phyloP scores from a whole-genome alignment of 192 early-diverging fungal species.

The Phycomyces nitens region DNA sequence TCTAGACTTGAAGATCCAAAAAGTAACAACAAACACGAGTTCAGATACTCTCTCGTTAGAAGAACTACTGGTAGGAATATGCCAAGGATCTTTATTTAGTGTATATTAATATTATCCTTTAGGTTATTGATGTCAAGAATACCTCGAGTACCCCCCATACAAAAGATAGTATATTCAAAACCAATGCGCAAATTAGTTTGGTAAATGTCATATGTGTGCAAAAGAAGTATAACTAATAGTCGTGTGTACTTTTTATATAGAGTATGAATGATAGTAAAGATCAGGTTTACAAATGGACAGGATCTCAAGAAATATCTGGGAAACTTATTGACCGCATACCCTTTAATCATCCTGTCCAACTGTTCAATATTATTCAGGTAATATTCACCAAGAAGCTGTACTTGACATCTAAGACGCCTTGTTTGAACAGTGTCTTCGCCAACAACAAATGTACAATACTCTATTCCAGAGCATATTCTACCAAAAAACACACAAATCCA shows the following conservation, averaged over 20 bases:
- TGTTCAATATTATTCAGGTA: conserved; percentile 30
- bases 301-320: conserved; percentile 7
- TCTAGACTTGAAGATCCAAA: not conserved
- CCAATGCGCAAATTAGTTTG: not conserved
- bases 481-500: not conserved
- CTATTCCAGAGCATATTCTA: conserved; percentile 32
- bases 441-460: conserved; percentile 34
- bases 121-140: not conserved
- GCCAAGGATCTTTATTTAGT: not conserved
- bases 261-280: not conserved
- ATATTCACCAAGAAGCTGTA: not conserved
- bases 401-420: not conserved
- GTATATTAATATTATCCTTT: not conserved
- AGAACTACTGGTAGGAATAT: conserved; percentile 18
- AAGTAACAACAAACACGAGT: not conserved
- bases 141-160: too few species aligned
- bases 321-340: conserved; percentile 29
- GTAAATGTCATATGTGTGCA: not conserved
- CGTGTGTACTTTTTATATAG: not conserved
- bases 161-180: too few species aligned
- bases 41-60: conserved; percentile 19
- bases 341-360: conserved; percentile 31
- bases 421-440: conserved; percentile 17
- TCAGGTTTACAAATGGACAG: conserved; percentile 21
- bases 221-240: not conserved